Evolutionary conservation across 768 basidiomycete genomes (phyloP), one percentile per base, ranked within the genome.

Genomic region (Tephrocybe sp.): DNA sequence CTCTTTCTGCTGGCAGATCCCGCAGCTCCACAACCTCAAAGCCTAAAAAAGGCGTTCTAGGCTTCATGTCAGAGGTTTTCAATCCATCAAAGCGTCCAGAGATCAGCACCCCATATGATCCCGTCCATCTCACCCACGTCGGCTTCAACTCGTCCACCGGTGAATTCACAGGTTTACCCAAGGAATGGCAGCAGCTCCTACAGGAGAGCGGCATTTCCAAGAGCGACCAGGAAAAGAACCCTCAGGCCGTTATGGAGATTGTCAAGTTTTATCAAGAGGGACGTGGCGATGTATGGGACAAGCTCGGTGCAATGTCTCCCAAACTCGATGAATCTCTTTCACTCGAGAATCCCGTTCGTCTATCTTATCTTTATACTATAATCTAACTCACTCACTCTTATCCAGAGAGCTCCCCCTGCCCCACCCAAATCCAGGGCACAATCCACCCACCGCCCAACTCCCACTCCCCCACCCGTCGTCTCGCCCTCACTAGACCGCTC

Each of bases 121-220:
- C 97, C 30, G 96, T 98, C 34, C 96, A 98, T 73, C 87, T 99
- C 62, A 98, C 97, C 2, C 97, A 99, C 66, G 97, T 99, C 65
- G 96, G 96, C 53, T 98, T 98, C 83, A 98, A 99, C 69, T 91
- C 92, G 5, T 96, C 92, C 50, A 98, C 96, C 0, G 97, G 97
- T 52, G 96, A 99, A 71, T 98, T 95, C 72, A 94, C 92, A 8
- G 97, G 97, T 2, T 77, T 99, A 30, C 97, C 97, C 2, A 96
- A 96, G 68, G 96, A 98, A 73, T 99, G 97, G 97, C 97, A 99
- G 65, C 92, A 98, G 67, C 78, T 98, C 5, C 71, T 99, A 42
- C 92, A 92, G 68, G 94, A 98, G 67, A 92, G 88, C 56, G 97
- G 97, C 48, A 98, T 98, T 64, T 94, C 92, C 34, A 83, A 89